Base-by-base conservation (phyloP, 768 basidiomycete genomes). In the Leccinum variicolor region DNA sequence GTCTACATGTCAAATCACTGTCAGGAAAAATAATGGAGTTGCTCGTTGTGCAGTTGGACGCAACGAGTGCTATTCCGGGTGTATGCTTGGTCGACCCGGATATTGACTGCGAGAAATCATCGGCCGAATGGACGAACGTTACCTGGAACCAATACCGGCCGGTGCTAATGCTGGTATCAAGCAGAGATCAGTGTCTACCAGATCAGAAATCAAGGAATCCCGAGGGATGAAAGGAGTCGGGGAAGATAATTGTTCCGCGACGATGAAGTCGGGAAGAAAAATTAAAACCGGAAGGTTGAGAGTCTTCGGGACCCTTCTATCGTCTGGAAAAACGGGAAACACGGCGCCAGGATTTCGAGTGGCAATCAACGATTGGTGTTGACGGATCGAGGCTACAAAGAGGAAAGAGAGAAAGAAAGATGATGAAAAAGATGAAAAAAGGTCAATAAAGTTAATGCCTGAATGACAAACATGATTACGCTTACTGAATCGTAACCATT, bases 401-500 rank as follows among this genome's bases (percentile, higher is more conserved):
- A 41, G 39, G 19, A 11, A 43, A 34, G 36, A n/a, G 29, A 58
- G 49, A 47, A 31, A 17, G 47, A 52, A 46, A 14, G 41, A 19
- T 6, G 6, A 21, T 21, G 29, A 39, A 55, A 55, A 41, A 41
- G n/a, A n/a, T 9, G 14, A 17, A 52, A 28, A 58, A 53, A 34
- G 6, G 58, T 68, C 65, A 68, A 68, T 52, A 7, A 55, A 60
- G 45, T 51, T 3, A 53, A 26, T 39, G 41, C 29, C 34, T 39
- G 36, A 53, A 21, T 14, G 28, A 55, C 52, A 55, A 59, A 49
- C n/a, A 62, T n/a, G n/a, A n/a, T 60, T 51, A 33, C 66, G 68
- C 67, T 69, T 63, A 68, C 67, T 58, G 62, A 50, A 34, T 43
- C 41, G 19, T 21, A 43, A 21, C 19, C n/a, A n/a, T 41, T 41